phyloP scores from a whole-genome alignment of 495 filamentous ascomycete genomes.

The Daldinia loculata region DNA sequence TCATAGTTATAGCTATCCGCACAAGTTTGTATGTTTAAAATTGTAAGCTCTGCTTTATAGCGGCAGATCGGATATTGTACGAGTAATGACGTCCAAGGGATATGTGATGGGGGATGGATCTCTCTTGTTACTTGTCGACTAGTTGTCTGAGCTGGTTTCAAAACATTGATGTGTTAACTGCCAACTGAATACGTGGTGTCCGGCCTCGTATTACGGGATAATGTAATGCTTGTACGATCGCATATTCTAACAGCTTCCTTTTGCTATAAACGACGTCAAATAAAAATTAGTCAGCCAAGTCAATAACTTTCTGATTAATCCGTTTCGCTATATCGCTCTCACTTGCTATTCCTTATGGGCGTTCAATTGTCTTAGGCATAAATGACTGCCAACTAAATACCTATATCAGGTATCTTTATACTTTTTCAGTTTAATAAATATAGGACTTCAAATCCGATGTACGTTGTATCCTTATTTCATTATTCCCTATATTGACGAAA shows the following conservation, averaged over 20 bases:
- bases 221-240: background rate
- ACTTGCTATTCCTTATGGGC: no score
- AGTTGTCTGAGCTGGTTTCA: background rate
- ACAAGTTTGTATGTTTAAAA: background rate
- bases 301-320: background rate
- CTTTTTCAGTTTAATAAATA: background rate
- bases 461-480: background rate
- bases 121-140: conserved; percentile 3
- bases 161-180: background rate
- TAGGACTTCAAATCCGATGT: background rate
- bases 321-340: background rate
- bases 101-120: background rate
- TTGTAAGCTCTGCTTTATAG: background rate
- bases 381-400: no score
- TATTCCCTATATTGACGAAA: no score
- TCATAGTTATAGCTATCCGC: background rate
- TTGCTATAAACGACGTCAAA: background rate
- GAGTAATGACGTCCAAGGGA: conserved; percentile 11
- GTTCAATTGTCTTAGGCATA: no score
- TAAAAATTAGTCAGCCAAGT: background rate
- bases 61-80: conserved; percentile 15
- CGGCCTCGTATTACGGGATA: background rate
- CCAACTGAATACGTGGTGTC: background rate
- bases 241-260: background rate
- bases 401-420: background rate